Evolutionary conservation across 805 yeast species (phyloP).

Genomic region (Candida dajiaensis): DNA sequence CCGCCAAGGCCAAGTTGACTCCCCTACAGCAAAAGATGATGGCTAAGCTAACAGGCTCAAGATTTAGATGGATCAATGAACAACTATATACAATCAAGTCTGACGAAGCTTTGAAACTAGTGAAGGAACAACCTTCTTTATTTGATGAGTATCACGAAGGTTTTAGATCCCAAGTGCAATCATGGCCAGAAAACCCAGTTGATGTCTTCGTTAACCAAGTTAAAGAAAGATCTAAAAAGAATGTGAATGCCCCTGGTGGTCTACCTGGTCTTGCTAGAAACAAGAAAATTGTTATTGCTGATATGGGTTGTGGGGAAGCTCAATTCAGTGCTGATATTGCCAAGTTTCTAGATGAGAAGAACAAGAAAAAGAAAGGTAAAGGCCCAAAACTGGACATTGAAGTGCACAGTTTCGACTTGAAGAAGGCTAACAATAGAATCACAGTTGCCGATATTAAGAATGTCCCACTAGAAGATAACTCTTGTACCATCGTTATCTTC

Average conservation of each 20-base stretch:
- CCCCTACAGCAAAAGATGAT: conserved; percentile 94
- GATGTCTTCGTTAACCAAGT: conserved; percentile 76
- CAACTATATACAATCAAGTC: conserved; percentile 88
- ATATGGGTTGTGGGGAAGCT: conserved; percentile 99
- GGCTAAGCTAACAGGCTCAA: conserved; percentile 88
- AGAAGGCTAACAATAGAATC: conserved; percentile 80
- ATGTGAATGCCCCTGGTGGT: conserved; percentile 95
- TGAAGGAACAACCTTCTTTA: conserved; percentile 75
- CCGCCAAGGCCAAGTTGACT: conserved; percentile 48
- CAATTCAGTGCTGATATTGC: conserved; percentile 66
- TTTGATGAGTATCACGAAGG: conserved; percentile 96
- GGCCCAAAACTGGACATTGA: conserved; percentile 42
- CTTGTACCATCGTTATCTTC: conserved; percentile 85
- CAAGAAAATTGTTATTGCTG: conserved; percentile 75
- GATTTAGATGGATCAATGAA: conserved; percentile 98
- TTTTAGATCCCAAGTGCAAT: conserved; percentile 87
- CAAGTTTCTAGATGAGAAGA: conserved; percentile 36
- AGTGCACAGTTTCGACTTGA: conserved; percentile 88
- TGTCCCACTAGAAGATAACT: conserved; percentile 76
- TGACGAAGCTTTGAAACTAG: conserved; percentile 63
- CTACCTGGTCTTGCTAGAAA: conserved; percentile 59
- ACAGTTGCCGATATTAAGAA: conserved; percentile 95
- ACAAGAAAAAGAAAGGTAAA: conserved; percentile 26
- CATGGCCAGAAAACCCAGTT: conserved; percentile 99
- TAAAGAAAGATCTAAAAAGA: conserved; percentile 48